phyloP scores from a whole-genome alignment of 345 rosid species.

The Erucastrum elatum region DNA sequence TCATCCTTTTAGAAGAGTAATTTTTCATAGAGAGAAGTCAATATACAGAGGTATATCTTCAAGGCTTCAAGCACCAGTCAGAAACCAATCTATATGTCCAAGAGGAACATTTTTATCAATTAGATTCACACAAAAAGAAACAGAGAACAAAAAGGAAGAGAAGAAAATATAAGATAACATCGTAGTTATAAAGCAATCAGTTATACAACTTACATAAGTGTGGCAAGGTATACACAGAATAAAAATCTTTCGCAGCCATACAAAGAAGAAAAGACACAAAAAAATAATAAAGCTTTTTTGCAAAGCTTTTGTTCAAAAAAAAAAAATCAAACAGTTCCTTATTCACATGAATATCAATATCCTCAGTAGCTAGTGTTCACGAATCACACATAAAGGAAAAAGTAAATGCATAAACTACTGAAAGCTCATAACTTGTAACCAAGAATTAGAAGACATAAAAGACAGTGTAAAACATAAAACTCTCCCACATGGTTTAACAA shows the following conservation, averaged over 20 bases:
- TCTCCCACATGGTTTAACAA: slow-evolving; percentile 9
- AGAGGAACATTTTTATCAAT: not conserved
- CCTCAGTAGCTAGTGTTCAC: too few species aligned
- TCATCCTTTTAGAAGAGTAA: slow-evolving; percentile 49
- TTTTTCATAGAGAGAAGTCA: slow-evolving; percentile 29
- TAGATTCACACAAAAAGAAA: not conserved
- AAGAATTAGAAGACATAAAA: not conserved
- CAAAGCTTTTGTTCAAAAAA: slow-evolving; percentile 37
- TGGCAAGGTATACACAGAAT: slow-evolving; percentile 20
- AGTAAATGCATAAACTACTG: not conserved
- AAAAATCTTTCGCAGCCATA: slow-evolving; percentile 43
- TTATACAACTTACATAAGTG: slow-evolving; percentile 10
- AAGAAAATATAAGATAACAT: slow-evolving; percentile 29
- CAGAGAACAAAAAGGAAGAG: slow-evolving; percentile 6
- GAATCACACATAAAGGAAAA: too few species aligned
- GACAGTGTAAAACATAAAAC: not conserved
- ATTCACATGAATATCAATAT: slow-evolving; percentile 18
- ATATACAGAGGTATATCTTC: slow-evolving; percentile 35
- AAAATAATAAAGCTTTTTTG: slow-evolving; percentile 44
- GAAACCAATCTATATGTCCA: not conserved
- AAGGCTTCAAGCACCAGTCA: slow-evolving; percentile 11
- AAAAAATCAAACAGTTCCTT: slow-evolving; percentile 25
- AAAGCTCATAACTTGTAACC: slow-evolving; percentile 23
- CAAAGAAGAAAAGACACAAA: slow-evolving; percentile 41
- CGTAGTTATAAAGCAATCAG: not conserved